A percentile compares a stretch with the other conserved stretches of the same genome.
Evolutionary conservation across 2,329 filamentous ascomycete genomes (phyloP).

Genomic region (Diplodia sapinea): DNA sequence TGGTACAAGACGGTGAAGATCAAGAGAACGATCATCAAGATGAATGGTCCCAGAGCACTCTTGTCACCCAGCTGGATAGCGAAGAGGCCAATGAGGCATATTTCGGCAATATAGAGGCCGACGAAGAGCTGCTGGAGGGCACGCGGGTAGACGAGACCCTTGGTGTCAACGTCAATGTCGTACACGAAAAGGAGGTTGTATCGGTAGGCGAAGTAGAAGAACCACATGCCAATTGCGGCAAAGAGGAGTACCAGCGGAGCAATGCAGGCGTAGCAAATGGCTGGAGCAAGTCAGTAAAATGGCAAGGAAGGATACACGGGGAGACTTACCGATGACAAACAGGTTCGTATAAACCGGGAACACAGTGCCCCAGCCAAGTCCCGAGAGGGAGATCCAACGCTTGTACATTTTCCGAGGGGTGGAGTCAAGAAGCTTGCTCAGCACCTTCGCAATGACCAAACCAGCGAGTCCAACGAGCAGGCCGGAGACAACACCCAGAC

Average conservation of each 20-base stretch:
- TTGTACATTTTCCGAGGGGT: conserved; percentile 64
- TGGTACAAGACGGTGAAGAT: conserved; percentile 33
- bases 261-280: conserved; percentile 56
- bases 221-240: conserved; percentile 50
- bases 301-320: not conserved
- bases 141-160: conserved; percentile 54
- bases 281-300: conserved; percentile 33
- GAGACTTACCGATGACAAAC: conserved; percentile 52
- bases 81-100: conserved; percentile 56
- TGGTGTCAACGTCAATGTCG: conserved; percentile 54
- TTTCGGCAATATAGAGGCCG: conserved; percentile 55
- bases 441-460: conserved; percentile 73
- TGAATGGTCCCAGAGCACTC: conserved; percentile 42
- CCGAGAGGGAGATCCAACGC: conserved; percentile 41
- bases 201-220: conserved; percentile 56
- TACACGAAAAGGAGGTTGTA: conserved; percentile 59
- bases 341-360: conserved; percentile 51
- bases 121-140: conserved; percentile 55
- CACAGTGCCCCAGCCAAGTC: conserved; percentile 49
- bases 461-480: conserved; percentile 76
- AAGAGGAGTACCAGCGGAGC: conserved; percentile 57
- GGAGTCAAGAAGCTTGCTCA: conserved; percentile 75
- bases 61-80: conserved; percentile 34
- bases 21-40: conserved; percentile 43
- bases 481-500: conserved; percentile 76